Evolutionary conservation across 352 stramenopile genomes (phyloP), one percentile per base, ranked within the genome.

Genomic region (Phytophthora citrophthora): DNA sequence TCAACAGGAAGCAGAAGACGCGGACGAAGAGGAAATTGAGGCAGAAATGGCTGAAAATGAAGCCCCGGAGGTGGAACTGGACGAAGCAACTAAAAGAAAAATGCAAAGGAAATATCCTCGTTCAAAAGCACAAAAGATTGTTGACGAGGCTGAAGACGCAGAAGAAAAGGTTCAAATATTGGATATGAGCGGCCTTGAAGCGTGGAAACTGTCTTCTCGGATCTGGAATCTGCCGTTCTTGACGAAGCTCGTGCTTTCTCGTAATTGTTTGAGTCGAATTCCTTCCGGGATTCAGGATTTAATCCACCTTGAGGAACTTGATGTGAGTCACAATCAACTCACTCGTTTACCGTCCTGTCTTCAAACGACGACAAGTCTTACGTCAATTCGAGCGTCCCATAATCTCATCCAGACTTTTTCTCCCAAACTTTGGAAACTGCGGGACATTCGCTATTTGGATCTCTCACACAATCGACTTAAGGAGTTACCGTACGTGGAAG

Each of bases 271-370:
- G 15, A 43, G 53, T 7, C 81, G 83, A 2, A 75, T 93, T 40
- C 81, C 85, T n/a, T 91, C 85, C 1, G 83, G 79, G 0, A 79
- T 93, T 20, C 85, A 93, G 51, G 85, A 93, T 32, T 68, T 93
- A 38, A 68, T 77, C 16, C 55, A 70, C 24, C 64, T 93, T 10
- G 57, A 86, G 50, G 57, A 79, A 39, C 54, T 93, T 16, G 76
- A 93, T 24, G 65, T 91, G 24, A 85, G 78, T 41, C 67, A 74
- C 56, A 93, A 93, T 32, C 54, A 76, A 4, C 72, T 93, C 45
- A 79, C 66, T 13, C 71, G 76, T 6, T 62, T 93, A 2, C 84
- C 84, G 4, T 87, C 82, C 11, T 88, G 82, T 49, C 68, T 93
- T 5, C 84, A 91, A 53, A 90, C 81, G 4, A 93, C 79, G 2